Conservation (phyloP, 305 asterid species). For the Fraxinus greggii region DNA sequence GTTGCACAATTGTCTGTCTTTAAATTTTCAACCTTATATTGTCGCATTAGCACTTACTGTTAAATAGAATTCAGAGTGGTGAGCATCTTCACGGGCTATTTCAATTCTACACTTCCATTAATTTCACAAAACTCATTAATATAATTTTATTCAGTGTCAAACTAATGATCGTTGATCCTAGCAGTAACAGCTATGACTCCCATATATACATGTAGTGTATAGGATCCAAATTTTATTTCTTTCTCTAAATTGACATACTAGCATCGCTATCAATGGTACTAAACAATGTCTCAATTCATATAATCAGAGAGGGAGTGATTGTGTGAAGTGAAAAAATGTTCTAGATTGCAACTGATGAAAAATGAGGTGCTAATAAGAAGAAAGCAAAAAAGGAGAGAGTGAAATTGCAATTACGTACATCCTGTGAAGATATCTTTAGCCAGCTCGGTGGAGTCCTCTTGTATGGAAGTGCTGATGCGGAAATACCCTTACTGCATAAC, state of each 20-base stretch:
- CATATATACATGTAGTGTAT: not conserved
- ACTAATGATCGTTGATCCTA: not conserved
- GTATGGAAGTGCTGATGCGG: constrained; percentile 64
- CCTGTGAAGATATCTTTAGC: constrained; percentile 51
- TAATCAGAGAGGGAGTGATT: not conserved
- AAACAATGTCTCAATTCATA: not conserved
- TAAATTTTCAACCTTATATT: not conserved
- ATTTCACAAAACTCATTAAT: not conserved
- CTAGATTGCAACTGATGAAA: not conserved
- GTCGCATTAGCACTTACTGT: not conserved
- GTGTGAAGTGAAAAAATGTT: not conserved
- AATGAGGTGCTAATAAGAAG: not conserved
- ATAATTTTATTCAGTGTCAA: not conserved
- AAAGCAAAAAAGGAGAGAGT: not conserved
- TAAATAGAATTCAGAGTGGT: not conserved
- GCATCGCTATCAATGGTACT: not conserved
- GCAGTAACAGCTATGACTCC: not conserved
- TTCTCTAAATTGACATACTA: not conserved
- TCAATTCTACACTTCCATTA: not conserved
- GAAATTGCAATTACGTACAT: constrained; percentile 30
- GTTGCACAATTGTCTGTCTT: not conserved
- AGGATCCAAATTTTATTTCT: not conserved
- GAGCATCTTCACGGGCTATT: not conserved
- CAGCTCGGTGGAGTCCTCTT: constrained; percentile 67
- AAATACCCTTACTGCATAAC: constrained; percentile 55